A percentile compares a stretch with the other conserved stretches of the same genome.
These are phyloP conservation scores for Clavispora fructus DNA, from an alignment of 805 yeast species.

Conservation along the genomic window DNA sequence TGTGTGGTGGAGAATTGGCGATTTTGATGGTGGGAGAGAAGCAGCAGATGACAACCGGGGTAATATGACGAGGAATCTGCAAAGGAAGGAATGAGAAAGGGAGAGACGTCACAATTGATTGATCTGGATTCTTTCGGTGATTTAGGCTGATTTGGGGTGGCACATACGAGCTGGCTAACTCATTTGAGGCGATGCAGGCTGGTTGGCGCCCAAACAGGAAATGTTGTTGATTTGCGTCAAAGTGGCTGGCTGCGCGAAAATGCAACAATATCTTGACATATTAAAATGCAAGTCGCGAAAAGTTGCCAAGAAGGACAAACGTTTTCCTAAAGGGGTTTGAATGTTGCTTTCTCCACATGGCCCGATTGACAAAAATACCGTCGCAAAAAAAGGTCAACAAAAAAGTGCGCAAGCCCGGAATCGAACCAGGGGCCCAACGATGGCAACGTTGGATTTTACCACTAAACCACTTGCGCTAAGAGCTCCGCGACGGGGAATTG, in stretches of 20 bases:
- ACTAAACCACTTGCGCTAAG: slow-evolving; percentile 17
- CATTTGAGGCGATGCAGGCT: background rate
- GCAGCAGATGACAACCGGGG: too few species aligned
- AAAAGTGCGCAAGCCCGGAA: slow-evolving; percentile 10
- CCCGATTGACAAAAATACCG: background rate
- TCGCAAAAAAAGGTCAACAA: too few species aligned
- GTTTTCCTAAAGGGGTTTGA: background rate
- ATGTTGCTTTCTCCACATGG: too few species aligned
- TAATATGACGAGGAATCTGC: too few species aligned
- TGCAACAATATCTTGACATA: background rate
- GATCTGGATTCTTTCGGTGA: background rate
- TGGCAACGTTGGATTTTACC: slow-evolving; percentile 14
- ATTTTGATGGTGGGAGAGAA: background rate
- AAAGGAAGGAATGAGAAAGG: background rate
- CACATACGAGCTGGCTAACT: background rate
- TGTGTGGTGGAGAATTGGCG: background rate
- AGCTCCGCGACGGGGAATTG: slow-evolving; percentile 16
- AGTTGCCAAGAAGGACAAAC: too few species aligned
- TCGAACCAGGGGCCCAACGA: slow-evolving; percentile 12
- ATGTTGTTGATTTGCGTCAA: background rate
- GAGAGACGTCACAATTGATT: too few species aligned
- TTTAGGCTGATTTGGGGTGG: background rate
- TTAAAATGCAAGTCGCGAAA: background rate
- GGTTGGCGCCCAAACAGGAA: background rate
- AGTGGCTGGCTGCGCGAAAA: background rate